Conservation (phyloP, 2,329 filamentous ascomycete genomes). For the Tolypocladium tropicale region DNA sequence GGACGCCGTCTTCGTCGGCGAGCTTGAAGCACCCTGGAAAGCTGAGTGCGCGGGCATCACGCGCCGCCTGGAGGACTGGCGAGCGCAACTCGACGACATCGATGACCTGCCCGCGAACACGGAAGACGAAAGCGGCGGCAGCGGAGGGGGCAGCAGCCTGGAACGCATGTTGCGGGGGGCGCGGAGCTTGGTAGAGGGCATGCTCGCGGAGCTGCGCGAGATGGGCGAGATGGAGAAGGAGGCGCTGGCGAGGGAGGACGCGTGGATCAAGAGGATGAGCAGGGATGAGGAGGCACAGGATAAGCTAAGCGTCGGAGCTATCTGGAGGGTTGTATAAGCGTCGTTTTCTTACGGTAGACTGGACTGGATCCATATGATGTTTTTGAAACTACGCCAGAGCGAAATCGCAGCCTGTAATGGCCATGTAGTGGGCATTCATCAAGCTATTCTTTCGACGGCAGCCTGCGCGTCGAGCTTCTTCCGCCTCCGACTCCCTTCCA, state of each 20-base stretch:
- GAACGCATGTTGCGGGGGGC: slow-evolving; percentile 37
- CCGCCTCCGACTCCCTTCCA: not conserved
- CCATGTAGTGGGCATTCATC: not conserved
- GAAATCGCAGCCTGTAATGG: not conserved
- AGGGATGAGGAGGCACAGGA: slow-evolving; percentile 26
- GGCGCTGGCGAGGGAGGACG: slow-evolving; percentile 43
- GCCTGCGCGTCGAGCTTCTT: not conserved
- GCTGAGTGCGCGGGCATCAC: slow-evolving; percentile 43
- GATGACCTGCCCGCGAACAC: slow-evolving; percentile 13
- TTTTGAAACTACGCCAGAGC: not conserved
- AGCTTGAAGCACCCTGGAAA: slow-evolving; percentile 47
- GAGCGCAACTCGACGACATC: slow-evolving; percentile 35
- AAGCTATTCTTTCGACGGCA: not conserved
- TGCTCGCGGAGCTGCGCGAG: slow-evolving; percentile 50
- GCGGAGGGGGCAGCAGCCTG: slow-evolving; percentile 25
- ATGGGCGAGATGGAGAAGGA: slow-evolving; percentile 54
- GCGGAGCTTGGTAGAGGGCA: slow-evolving; percentile 39
- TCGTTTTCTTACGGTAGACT: not conserved
- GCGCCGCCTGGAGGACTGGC: slow-evolving; percentile 46
- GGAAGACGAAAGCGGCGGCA: slow-evolving; percentile 6
- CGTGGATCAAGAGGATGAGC: slow-evolving; percentile 48
- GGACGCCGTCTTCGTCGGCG: slow-evolving; percentile 37
- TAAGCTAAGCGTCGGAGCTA: slow-evolving; percentile 31
- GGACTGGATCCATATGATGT: not conserved
- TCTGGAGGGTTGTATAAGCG: slow-evolving; percentile 32